Evolutionary conservation across 2,329 filamentous ascomycete genomes (phyloP), one percentile per base, ranked within the genome.

Genomic region (Ophiocordyceps camponoti-saundersi): DNA sequence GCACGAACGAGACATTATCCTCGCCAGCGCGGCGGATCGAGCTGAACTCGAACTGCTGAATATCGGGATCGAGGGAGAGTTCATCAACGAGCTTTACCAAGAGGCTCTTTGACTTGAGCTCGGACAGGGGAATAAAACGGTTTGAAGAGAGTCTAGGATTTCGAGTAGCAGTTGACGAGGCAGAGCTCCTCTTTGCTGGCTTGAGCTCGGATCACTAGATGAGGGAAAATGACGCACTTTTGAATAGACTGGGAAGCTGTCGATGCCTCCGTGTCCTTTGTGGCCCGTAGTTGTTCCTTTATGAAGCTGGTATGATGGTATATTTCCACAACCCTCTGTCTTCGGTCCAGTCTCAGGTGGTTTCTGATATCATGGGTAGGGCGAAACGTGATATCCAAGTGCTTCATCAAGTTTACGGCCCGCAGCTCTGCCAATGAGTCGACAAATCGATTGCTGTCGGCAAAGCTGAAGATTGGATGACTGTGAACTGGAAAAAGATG

Each of bases 231-330:
- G n/a, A n/a, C n/a, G n/a, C n/a, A n/a, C n/a, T n/a, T n/a, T n/a
- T n/a, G n/a, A n/a, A 22, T 42, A 48, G 18, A 45, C 46, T 30
- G 46, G 46, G 29, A 30, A 6, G 29, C 29, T 30, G 46, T 48
- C 42, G 32, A 44, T 45, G 18, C 32, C 44, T 22, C 44, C 20
- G 6, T 21, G 45, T 23, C 30, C 45, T 45, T 21, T 39, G 39
- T 13, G 46, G 21, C 21, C 21, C 23, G 4, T n/a, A 48, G 30
- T 23, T 48, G 42, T 42, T 48, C 46, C 32, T 45, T 48, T 11
- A 48, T 22, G 7, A 48, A 32, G 21, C 43, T 45, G 22, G 46
- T 48, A 26, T 48, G 30, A n/a, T 48, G 46, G 23, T 45, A 45
- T 7, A 48, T 42, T n/a, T 45, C 22, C 22, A 48, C 22, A 18